A percentile compares a stretch with the other conserved stretches of the same genome.
Evolutionary conservation across 257 asterid species (phyloP).

Genomic region (Lantana camara): DNA sequence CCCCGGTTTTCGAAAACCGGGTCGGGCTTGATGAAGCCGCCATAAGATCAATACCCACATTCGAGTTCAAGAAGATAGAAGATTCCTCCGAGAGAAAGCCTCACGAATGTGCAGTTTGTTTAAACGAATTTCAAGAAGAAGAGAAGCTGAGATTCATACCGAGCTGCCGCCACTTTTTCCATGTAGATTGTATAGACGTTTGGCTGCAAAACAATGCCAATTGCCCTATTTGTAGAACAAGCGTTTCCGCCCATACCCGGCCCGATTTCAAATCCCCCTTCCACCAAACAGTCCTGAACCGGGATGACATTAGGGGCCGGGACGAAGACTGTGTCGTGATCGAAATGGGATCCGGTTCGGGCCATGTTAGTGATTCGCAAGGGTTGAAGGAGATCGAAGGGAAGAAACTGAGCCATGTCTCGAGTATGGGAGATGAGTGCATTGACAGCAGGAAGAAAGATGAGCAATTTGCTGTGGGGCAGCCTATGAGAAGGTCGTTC

Average conservation of each 20-base stretch:
- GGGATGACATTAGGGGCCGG: constrained; percentile 33
- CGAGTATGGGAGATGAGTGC: constrained; percentile 71
- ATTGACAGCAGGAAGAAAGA: constrained; percentile 51
- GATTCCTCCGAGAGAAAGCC: neutral
- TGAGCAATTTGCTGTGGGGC: constrained; percentile 41
- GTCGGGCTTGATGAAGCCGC: constrained; percentile 53
- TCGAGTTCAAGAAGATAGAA: constrained; percentile 39
- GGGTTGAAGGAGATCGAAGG: constrained; percentile 21
- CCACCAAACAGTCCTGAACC: constrained; percentile 38
- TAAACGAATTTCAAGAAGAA: constrained; percentile 59
- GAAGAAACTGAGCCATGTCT: constrained; percentile 33
- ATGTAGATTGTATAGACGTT: constrained; percentile 68
- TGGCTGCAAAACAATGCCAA: constrained; percentile 75
- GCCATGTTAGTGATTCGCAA: constrained; percentile 23
- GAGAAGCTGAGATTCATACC: constrained; percentile 63
- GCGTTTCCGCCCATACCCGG: constrained; percentile 39
- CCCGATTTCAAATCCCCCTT: constrained; percentile 15
- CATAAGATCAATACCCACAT: constrained; percentile 57
- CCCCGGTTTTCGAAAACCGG: constrained; percentile 42
- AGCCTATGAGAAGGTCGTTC: constrained; percentile 56
- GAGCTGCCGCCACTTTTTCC: constrained; percentile 54
- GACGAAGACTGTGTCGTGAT: constrained; percentile 58
- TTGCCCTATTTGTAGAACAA: constrained; percentile 66
- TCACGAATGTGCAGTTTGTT: constrained; percentile 61
- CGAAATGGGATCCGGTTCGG: constrained; percentile 38